Evolutionary conservation across 495 filamentous ascomycete genomes (phyloP).

Genomic region (Podospora tetraspora): DNA sequence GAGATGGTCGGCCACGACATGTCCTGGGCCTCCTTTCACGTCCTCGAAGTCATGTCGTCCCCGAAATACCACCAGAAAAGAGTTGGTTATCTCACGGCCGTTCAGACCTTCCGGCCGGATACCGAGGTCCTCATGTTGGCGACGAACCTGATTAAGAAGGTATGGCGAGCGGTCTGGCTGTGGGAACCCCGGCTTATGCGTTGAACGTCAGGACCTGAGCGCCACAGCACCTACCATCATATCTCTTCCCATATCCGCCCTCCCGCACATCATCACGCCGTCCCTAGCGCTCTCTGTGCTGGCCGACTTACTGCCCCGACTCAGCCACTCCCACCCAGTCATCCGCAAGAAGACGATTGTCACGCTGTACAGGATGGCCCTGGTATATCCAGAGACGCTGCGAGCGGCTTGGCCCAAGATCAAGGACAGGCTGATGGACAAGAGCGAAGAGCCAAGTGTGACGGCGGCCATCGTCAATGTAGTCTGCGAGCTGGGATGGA

Average conservation of each 20-base stretch:
- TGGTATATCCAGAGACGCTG: slow-evolving; percentile 92
- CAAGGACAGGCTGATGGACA: slow-evolving; percentile 88
- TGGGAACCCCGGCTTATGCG: neutral
- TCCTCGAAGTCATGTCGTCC: slow-evolving; percentile 97
- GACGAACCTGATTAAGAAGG: slow-evolving; percentile 95
- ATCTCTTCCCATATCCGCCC: slow-evolving; percentile 74
- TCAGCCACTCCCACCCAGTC: slow-evolving; percentile 73
- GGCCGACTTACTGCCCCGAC: slow-evolving; percentile 75
- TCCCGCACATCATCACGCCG: slow-evolving; percentile 87
- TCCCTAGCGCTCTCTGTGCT: slow-evolving; percentile 85
- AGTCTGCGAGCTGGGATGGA: slow-evolving; percentile 91
- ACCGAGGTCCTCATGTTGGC: slow-evolving; percentile 98
- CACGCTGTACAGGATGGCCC: slow-evolving; percentile 81
- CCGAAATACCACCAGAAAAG: slow-evolving; percentile 90
- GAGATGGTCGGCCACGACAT: slow-evolving; percentile 99
- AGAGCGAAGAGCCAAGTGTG: slow-evolving; percentile 83
- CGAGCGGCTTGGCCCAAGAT: slow-evolving; percentile 94
- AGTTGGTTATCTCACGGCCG: slow-evolving; percentile 92
- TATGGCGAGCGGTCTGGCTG: slow-evolving; percentile 24
- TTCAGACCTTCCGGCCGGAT: slow-evolving; percentile 91
- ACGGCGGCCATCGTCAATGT: slow-evolving; percentile 95
- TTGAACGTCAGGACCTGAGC: slow-evolving; percentile 61
- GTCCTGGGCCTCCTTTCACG: slow-evolving; percentile 98
- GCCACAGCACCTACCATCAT: slow-evolving; percentile 69
- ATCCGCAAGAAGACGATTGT: slow-evolving; percentile 94